Conservation (phyloP, 2,329 filamentous ascomycete species). For the Pseudocercospora ulei region DNA sequence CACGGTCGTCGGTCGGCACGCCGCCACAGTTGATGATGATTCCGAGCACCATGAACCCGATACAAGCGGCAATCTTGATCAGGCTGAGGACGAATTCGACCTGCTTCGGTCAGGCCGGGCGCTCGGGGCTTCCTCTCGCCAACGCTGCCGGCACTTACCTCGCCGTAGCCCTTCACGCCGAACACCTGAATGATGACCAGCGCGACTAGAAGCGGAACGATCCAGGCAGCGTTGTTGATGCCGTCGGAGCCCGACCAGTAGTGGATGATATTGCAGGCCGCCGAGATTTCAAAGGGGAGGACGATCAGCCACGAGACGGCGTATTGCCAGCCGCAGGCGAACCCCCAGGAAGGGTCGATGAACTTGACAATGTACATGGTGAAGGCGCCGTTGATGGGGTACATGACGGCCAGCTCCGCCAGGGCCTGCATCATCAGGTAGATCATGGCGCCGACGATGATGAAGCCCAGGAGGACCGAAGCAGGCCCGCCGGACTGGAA, state of each 20-base stretch:
- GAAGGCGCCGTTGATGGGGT: conserved; percentile 34
- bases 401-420: conserved; percentile 32
- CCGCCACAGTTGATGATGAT: conserved; percentile 42
- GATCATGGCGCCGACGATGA: conserved; percentile 34
- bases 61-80: conserved; percentile 39
- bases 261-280: conserved; percentile 29
- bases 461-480: conserved; percentile 42
- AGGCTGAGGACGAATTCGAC: conserved; percentile 30
- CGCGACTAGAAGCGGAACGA: conserved; percentile 30
- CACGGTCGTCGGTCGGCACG: conserved; percentile 32
- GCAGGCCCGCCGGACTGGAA: conserved; percentile 43
- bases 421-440: conserved; percentile 34
- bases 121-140: conserved; percentile 2
- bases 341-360: conserved; percentile 34
- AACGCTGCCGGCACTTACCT: conserved; percentile 14
- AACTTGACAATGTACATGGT: conserved; percentile 33
- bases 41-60: conserved; percentile 56
- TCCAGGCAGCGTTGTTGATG: conserved; percentile 31
- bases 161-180: conserved; percentile 33
- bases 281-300: conserved; percentile 31
- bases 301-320: conserved; percentile 30
- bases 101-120: background rate
- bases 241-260: conserved; percentile 28
- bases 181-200: conserved; percentile 31
- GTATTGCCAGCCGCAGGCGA: conserved; percentile 31